phyloP scores from a whole-genome alignment of 768 basidiomycete species.

The Serendipita indica region DNA sequence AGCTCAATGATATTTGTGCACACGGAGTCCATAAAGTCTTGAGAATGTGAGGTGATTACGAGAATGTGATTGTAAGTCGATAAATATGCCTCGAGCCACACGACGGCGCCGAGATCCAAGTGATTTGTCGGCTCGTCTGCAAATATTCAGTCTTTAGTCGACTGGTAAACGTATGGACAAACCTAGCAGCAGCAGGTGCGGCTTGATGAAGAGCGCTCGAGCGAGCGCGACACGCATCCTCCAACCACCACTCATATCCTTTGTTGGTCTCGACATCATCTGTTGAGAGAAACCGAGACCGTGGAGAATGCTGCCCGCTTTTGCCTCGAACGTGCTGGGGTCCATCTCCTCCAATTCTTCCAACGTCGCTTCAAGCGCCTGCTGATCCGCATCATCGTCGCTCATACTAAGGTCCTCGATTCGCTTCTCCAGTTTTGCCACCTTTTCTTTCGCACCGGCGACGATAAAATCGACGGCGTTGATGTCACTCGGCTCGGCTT shows the following conservation, averaged over 20 bases:
- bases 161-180: slow-evolving; percentile 31
- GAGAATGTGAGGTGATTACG: slow-evolving; percentile 94
- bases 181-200: slow-evolving; percentile 87
- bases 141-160: background rate
- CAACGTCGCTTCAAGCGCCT: slow-evolving; percentile 74
- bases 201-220: slow-evolving; percentile 89
- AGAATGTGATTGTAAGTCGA: slow-evolving; percentile 98
- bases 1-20: slow-evolving; percentile 99
- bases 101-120: slow-evolving; percentile 92
- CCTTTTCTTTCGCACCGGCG: slow-evolving; percentile 81
- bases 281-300: slow-evolving; percentile 81
- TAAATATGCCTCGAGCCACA: slow-evolving; percentile 97
- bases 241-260: slow-evolving; percentile 99
- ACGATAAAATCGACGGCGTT: slow-evolving; percentile 98
- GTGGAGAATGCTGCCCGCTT: slow-evolving; percentile 91
- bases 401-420: slow-evolving; percentile 81
- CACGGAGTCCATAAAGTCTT: slow-evolving; percentile 96
- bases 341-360: slow-evolving; percentile 97
- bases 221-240: slow-evolving; percentile 97
- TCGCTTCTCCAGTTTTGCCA: slow-evolving; percentile 78
- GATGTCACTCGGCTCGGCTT: slow-evolving; percentile 87
- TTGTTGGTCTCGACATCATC: slow-evolving; percentile 96
- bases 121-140: slow-evolving; percentile 43
- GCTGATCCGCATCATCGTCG: slow-evolving; percentile 80
- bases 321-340: slow-evolving; percentile 86